A percentile compares a stretch with the other conserved stretches of the same genome.
Evolutionary conservation across 768 basidiomycete species (phyloP).

Genomic region (Dictyophora rubrovolvata): DNA sequence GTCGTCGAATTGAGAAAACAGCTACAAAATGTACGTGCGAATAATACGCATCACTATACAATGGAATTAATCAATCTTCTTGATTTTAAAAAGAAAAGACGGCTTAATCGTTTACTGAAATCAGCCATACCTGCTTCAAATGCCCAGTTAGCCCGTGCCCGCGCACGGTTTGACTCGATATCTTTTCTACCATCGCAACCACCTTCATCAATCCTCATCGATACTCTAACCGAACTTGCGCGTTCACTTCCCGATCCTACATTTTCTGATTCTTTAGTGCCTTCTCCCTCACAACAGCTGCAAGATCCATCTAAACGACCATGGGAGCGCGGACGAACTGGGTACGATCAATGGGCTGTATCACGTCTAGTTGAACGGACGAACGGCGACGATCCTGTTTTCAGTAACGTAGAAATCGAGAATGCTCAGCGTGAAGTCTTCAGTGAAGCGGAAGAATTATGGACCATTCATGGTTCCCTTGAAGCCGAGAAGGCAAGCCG

Average conservation of each 20-base stretch:
- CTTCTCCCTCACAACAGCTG: slow-evolving; percentile 21
- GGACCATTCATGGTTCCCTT: slow-evolving; percentile 1
- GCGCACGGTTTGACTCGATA: slow-evolving; percentile 31
- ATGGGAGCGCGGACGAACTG: slow-evolving; percentile 68
- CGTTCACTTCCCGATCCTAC: slow-evolving; percentile 24
- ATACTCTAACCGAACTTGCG: not conserved
- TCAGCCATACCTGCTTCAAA: slow-evolving; percentile 41
- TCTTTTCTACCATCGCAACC: slow-evolving; percentile 33
- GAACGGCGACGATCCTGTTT: slow-evolving; percentile 14
- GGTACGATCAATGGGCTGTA: slow-evolving; percentile 73
- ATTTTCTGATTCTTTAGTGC: slow-evolving; percentile 24
- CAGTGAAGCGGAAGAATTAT: slow-evolving; percentile 3
- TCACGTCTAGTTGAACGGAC: slow-evolving; percentile 36
- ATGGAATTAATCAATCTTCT: not conserved
- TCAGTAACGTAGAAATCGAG: not conserved
- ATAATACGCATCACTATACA: slow-evolving; percentile 2
- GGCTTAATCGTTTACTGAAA: slow-evolving; percentile 45
- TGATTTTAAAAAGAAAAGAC: slow-evolving; percentile 44
- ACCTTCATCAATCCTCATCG: not conserved
- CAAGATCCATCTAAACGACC: slow-evolving; percentile 56
- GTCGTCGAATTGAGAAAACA: slow-evolving; percentile 56
- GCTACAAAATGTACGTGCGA: slow-evolving; percentile 54
- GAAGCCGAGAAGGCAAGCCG: slow-evolving; percentile 1
- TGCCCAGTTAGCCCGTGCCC: slow-evolving; percentile 36
- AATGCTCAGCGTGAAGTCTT: not conserved